A percentile compares a stretch with the other conserved stretches of the same genome.
Conservation (phyloP, 352 stramenopile genomes). For the Plasmopara halstedii region DNA sequence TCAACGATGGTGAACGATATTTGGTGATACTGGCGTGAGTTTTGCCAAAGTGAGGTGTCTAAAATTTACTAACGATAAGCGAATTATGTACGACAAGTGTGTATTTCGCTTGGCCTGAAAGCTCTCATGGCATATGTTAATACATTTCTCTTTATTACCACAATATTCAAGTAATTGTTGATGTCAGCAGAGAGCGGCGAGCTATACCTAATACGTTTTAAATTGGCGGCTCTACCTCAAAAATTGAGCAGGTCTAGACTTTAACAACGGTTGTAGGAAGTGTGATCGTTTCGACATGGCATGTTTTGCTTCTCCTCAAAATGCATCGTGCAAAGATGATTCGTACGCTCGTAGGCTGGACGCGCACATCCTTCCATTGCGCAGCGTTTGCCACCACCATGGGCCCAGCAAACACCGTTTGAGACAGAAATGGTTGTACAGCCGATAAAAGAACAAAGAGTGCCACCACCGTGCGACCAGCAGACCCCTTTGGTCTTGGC, state of each 20-base stretch:
- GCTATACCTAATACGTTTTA: conserved; percentile 2
- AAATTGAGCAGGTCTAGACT: conserved; percentile 4
- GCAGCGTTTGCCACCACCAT: conserved; percentile 83
- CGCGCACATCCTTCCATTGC: conserved; percentile 49
- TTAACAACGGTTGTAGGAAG: no score
- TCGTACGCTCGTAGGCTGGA: conserved; percentile 44
- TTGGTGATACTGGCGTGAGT: no score
- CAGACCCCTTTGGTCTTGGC: conserved; percentile 56
- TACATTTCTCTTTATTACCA: no score
- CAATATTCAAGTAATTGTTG: no score
- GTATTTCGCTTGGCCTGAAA: no score
- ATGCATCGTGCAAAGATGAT: conserved; percentile 47
- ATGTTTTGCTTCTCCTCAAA: conserved; percentile 30
- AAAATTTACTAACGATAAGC: no score
- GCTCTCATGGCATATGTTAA: no score
- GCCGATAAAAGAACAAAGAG: conserved; percentile 31
- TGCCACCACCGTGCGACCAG: conserved; percentile 55
- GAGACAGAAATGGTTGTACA: conserved; percentile 47
- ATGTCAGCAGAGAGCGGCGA: neutral
- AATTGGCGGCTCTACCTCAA: conserved; percentile 18
- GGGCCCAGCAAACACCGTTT: conserved; percentile 56
- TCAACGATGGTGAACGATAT: no score
- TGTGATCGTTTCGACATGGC: conserved; percentile 18
- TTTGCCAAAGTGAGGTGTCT: no score
- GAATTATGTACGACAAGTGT: no score